These are phyloP conservation scores for Lentinula sp. DNA, from an alignment of 768 basidiomycete species.

Conservation along the genomic window DNA sequence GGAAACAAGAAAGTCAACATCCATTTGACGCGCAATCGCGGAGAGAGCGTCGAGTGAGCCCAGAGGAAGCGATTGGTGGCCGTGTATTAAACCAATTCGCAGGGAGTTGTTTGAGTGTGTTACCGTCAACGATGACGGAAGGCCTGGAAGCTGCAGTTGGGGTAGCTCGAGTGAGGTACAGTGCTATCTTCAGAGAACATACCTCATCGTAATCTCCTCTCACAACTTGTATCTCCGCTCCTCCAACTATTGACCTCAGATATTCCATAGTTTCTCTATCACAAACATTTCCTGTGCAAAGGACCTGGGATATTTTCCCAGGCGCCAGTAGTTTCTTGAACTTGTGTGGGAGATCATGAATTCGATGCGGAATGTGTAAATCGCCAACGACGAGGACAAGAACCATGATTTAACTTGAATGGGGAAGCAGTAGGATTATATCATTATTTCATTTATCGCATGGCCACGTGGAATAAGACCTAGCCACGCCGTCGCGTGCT, in stretches of 20 bases:
- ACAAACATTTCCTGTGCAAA: slow-evolving; percentile 96
- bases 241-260: slow-evolving; percentile 69
- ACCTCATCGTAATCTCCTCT: slow-evolving; percentile 97
- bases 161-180: background rate
- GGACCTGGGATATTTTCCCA: slow-evolving; percentile 96
- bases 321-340: slow-evolving; percentile 95
- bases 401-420: slow-evolving; percentile 2
- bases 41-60: slow-evolving; percentile 90
- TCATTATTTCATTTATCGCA: too few species aligned
- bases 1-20: slow-evolving; percentile 91
- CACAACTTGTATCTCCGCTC: slow-evolving; percentile 87
- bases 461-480: too few species aligned
- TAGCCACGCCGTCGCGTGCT: too few species aligned
- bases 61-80: slow-evolving; percentile 88
- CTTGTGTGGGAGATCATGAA: slow-evolving; percentile 88
- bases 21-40: slow-evolving; percentile 89
- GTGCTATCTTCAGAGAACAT: slow-evolving; percentile 12
- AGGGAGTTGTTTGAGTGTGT: slow-evolving; percentile 65
- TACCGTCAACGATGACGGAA: slow-evolving; percentile 74
- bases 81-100: slow-evolving; percentile 88
- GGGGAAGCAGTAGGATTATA: background rate
- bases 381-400: slow-evolving; percentile 97
- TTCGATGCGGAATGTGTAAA: slow-evolving; percentile 89
- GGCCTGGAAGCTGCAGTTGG: slow-evolving; percentile 31
- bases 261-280: slow-evolving; percentile 98